Evolutionary conservation across 345 rosid genomes (phyloP).

Genomic region (Citrus reticulata): DNA sequence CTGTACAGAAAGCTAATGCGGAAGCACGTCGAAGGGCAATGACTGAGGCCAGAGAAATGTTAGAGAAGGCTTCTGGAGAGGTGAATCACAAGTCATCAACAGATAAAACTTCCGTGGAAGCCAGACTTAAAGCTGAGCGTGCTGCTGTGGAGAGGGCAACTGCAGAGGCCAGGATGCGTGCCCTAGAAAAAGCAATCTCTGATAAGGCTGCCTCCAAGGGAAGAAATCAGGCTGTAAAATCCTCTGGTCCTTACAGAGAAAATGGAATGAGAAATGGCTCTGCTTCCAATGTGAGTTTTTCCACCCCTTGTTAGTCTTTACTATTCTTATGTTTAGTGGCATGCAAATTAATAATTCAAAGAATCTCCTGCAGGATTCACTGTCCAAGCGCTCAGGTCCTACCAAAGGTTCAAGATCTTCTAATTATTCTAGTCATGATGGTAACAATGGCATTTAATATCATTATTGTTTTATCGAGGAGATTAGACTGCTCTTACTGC

Average conservation of each 20-base stretch:
- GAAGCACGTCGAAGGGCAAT: slow-evolving; percentile 52
- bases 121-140: slow-evolving; percentile 76
- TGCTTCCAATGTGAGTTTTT: slow-evolving; percentile 46
- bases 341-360: not conserved
- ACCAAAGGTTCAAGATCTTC: slow-evolving; percentile 32
- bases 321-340: not conserved
- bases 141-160: slow-evolving; percentile 96
- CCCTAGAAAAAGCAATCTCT: slow-evolving; percentile 78
- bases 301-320: not conserved
- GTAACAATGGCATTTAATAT: slow-evolving; percentile 23
- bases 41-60: slow-evolving; percentile 54
- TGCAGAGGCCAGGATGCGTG: slow-evolving; percentile 89
- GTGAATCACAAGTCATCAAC: slow-evolving; percentile 36
- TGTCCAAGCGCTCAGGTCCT: slow-evolving; percentile 40
- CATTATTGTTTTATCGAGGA: not conserved
- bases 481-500: not conserved
- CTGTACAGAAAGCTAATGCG: slow-evolving; percentile 62
- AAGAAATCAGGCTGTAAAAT: slow-evolving; percentile 49
- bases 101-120: slow-evolving; percentile 52
- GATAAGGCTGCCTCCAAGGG: slow-evolving; percentile 44
- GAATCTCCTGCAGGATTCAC: slow-evolving; percentile 54
- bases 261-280: slow-evolving; percentile 28
- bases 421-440: slow-evolving; percentile 33
- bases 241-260: slow-evolving; percentile 47
- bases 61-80: slow-evolving; percentile 48